Conservation (phyloP, 768 basidiomycete genomes). For the Kwoniella newhampshirensis region DNA sequence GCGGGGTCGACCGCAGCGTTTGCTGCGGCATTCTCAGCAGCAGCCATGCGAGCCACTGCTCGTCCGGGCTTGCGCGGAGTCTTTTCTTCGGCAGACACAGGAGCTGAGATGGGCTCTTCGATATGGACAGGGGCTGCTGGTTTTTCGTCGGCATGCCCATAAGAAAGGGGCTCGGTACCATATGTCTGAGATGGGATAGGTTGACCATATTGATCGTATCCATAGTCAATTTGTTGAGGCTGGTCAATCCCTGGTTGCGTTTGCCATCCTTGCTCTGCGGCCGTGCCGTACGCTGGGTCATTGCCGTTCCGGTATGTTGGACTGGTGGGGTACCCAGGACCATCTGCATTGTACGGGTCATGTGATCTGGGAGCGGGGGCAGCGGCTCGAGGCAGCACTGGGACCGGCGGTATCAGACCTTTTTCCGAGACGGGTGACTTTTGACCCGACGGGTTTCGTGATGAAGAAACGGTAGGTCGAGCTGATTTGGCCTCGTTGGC, state of each 20-base stretch:
- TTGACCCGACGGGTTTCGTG: slow-evolving; percentile 12
- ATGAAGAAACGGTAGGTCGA: slow-evolving; percentile 21
- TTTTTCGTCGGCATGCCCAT: not conserved
- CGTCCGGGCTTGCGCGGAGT: slow-evolving; percentile 8
- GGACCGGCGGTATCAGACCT: slow-evolving; percentile 31
- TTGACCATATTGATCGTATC: slow-evolving; percentile 19
- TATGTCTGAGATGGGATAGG: slow-evolving; percentile 2
- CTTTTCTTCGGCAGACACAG: slow-evolving; percentile 1
- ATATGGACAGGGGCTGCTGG: no score
- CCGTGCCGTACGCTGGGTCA: not conserved
- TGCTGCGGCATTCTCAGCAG: slow-evolving; percentile 40
- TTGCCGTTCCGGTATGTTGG: slow-evolving; percentile 6
- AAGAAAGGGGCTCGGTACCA: not conserved
- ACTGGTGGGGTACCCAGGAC: slow-evolving; percentile 15
- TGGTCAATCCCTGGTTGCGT: slow-evolving; percentile 14
- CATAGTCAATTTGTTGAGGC: not conserved
- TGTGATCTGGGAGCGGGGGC: not conserved
- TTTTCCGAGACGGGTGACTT: slow-evolving; percentile 25
- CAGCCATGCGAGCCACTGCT: slow-evolving; percentile 32
- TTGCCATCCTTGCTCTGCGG: not conserved
- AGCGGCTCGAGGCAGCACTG: slow-evolving; percentile 20
- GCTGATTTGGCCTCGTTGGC: slow-evolving; percentile 6
- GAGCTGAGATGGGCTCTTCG: no score
- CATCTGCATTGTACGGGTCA: slow-evolving; percentile 14
- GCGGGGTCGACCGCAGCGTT: slow-evolving; percentile 30